phyloP scores from a whole-genome alignment of 768 basidiomycete genomes.

The Suillus cothurnatus region DNA sequence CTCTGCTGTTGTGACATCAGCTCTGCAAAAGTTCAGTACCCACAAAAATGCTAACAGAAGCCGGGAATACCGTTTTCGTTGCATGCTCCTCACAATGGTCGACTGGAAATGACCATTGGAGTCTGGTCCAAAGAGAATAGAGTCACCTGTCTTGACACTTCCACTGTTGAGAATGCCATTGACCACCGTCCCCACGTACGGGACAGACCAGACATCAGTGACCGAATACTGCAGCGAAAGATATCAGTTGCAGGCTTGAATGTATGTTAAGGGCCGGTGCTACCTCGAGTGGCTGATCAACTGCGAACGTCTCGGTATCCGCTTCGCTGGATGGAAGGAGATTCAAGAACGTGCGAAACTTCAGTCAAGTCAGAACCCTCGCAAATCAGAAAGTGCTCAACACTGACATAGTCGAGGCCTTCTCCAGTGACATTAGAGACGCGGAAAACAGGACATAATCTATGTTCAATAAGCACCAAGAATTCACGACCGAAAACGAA shows the following conservation, averaged over 20 bases:
- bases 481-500: not conserved
- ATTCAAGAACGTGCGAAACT: constrained; percentile 91
- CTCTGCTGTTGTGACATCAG: constrained; percentile 80
- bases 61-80: constrained; percentile 75
- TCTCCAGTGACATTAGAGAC: constrained; percentile 96
- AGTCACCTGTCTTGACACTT: constrained; percentile 74
- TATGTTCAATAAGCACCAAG: constrained; percentile 30
- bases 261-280: not conserved
- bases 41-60: not conserved
- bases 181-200: constrained; percentile 83
- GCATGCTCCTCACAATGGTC: constrained; percentile 87
- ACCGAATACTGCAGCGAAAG: constrained; percentile 64
- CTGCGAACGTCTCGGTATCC: constrained; percentile 78
- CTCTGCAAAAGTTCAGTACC: constrained; percentile 45
- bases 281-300: constrained; percentile 82
- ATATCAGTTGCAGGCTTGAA: not conserved
- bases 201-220: constrained; percentile 87
- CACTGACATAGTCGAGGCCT: constrained; percentile 72
- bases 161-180: constrained; percentile 85
- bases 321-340: constrained; percentile 85
- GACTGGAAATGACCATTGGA: constrained; percentile 85
- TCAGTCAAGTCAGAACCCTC: constrained; percentile 14
- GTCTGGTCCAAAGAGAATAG: constrained; percentile 88
- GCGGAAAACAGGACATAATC: constrained; percentile 89
- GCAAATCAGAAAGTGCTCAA: not conserved